Evolutionary conservation across 83 land plant genomes (phyloP), one percentile per base, ranked within the genome.

Genomic region (Thuja plicata): DNA sequence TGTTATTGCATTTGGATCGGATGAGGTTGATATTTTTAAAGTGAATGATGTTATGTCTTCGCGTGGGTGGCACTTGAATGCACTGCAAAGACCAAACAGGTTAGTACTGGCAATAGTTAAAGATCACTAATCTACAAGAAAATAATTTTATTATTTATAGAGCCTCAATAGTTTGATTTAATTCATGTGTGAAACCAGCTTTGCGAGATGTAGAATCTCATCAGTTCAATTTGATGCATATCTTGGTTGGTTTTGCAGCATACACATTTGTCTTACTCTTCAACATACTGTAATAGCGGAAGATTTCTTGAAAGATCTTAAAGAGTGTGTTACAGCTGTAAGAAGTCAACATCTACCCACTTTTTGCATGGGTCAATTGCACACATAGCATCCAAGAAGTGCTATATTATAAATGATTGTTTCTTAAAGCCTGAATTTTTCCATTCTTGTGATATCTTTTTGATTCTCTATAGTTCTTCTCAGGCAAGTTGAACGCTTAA

Each of bases 61-160:
- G 24, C 94, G 93, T 91, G 99, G 99, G 66, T 98, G 99, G 99
- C 99, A 97, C 89, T 92, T 98, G 85, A 98, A 97, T 94, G 96
- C 99, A 27, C 91, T 98, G 92, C 99, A 98, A 86, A 97, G 94
- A 89, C 99, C 99, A 89, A 95, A 92, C 93, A 97, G 99, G 99
- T 94, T 71, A 24, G 54, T 21, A 60, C 30, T 87, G 52, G 57
- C 27, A 57, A 85, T 84, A 30, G 8, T 88, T 19, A 40, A 88
- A 19, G 2, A 34, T 34, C 35, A 52, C 27, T 52, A 54, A 24
- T 34, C 88, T 54, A 24, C 43, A 35, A 89, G 34, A 83, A 38
- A 40, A 24, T 38, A 12, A 86, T 89, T 0, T 57, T 38, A 46
- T 89, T 16, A 35, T 77, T 38, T 87, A 10, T 48, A 89, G 45